A percentile compares a stretch with the other conserved stretches of the same genome.
Evolutionary conservation across 2,329 filamentous ascomycete species (phyloP).

Genomic region (Fusarium coicis): DNA sequence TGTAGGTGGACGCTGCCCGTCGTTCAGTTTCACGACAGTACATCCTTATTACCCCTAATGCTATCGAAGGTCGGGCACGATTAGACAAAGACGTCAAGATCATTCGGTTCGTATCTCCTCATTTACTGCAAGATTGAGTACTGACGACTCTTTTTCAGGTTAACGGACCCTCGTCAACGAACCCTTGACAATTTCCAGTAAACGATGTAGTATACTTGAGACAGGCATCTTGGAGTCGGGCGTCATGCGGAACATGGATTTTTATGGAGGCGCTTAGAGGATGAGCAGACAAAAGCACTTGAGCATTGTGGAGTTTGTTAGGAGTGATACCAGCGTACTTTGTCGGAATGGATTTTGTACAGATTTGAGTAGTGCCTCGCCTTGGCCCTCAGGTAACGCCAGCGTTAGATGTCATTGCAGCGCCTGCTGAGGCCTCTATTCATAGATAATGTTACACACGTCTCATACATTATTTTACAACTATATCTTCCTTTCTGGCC

Average conservation of each 20-base stretch:
- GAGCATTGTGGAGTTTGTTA: slow-evolving; percentile 22
- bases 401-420: slow-evolving; percentile 17
- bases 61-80: slow-evolving; percentile 70
- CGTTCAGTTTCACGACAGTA: slow-evolving; percentile 91
- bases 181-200: slow-evolving; percentile 48
- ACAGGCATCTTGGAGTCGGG: slow-evolving; percentile 17
- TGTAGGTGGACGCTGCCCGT: slow-evolving; percentile 82
- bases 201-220: slow-evolving; percentile 6
- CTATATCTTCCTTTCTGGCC: not conserved
- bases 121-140: not conserved
- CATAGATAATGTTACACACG: slow-evolving; percentile 33
- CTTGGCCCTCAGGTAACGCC: not conserved
- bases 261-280: slow-evolving; percentile 17
- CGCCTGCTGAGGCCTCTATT: slow-evolving; percentile 26
- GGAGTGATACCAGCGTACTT: slow-evolving; percentile 13
- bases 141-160: slow-evolving; percentile 52
- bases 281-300: slow-evolving; percentile 7
- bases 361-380: slow-evolving; percentile 5
- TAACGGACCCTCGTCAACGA: slow-evolving; percentile 69
- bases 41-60: slow-evolving; percentile 94
- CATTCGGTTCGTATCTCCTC: slow-evolving; percentile 66
- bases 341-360: slow-evolving; percentile 11
- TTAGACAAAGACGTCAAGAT: slow-evolving; percentile 79
- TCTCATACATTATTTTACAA: slow-evolving; percentile 45
- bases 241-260: slow-evolving; percentile 3